Percentiles rank a stretch among this genome's conserved stretches.
Evolutionary conservation across 192 early-diverging fungal genomes (phyloP).

Genomic region (Gonapodya prolifera): DNA sequence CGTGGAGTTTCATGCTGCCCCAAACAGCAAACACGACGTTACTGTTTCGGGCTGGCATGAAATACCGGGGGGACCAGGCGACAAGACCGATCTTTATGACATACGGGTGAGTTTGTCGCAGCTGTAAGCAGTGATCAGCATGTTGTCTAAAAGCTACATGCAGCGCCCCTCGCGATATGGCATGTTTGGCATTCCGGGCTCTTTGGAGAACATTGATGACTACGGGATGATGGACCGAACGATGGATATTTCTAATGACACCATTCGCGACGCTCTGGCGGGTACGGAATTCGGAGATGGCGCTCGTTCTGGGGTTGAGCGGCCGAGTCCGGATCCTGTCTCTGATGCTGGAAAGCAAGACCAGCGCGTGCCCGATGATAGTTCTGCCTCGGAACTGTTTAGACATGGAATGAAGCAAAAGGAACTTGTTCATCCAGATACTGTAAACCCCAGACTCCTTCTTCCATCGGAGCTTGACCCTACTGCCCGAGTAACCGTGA

Average conservation of each 20-base stretch:
- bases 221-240: too few species aligned
- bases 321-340: too few species aligned
- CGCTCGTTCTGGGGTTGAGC: too few species aligned
- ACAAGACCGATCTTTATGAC: neutral
- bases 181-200: neutral
- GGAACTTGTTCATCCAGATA: neutral
- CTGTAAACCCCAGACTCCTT: neutral
- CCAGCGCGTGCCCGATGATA: neutral
- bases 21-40: conserved; percentile 24
- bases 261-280: too few species aligned
- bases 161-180: neutral
- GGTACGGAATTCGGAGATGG: too few species aligned
- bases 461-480: neutral
- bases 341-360: too few species aligned
- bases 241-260: too few species aligned
- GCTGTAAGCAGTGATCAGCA: too few species aligned
- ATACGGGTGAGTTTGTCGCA: neutral
- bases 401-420: neutral
- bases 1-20: conserved; percentile 60
- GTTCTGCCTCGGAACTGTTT: neutral
- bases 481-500: neutral
- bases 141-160: too few species aligned
- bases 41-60: neutral
- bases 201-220: too few species aligned
- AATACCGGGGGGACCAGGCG: neutral